Base-by-base conservation (phyloP, 202 grass and related monocot species). In the Eragrostis tef region DNA sequence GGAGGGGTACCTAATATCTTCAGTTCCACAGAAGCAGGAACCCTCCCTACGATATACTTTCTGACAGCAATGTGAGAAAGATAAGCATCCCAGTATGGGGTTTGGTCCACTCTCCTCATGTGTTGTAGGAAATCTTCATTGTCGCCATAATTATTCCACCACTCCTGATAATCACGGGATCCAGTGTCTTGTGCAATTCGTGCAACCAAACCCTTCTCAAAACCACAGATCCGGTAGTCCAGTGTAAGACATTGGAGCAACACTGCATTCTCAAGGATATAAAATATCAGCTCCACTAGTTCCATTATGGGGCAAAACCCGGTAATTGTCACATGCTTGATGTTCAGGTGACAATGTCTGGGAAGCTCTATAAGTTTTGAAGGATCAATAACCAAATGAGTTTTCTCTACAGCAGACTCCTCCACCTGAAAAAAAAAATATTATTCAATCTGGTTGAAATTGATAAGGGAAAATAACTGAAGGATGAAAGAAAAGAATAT, bases 211-310 rank as follows among this genome's bases (percentile, higher is more conserved):
- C 0, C 31, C 63, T 66, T 66, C 7, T 16, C 63, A 66, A 66
- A 66, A 66, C 34, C 63, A 19, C 2, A 11, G 34, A 66, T 66
- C 39, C 63, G 41, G 63, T 42, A 41, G 63, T 66, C 63, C 7
- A 66, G 34, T 41, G 34, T 66, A 19, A 66, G 63, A 39, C 31
- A n/a, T 1, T 41, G 16, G 34, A 66, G 34, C 7, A 8, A 9
- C 6, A n/a, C 31, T 66, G 63, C 63, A 17, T 66, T 39, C 63
- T 39, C 63, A 66, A 66, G 63, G 63, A 66, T 42, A 66, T 42
- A 66, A 14, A 66, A 66, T 66, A 66, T 42, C 63, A 66, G 31
- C 16, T 66, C 63, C 63, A 66, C 4, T 29, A 66, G 13, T 66
- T 14, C 5, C 11, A 6, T 2, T 66, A n/a, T 41, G 63, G 63